These are phyloP conservation scores for Debaryomyces sp. DNA, from an alignment of 1,139 yeast species.

Conservation along the genomic window DNA sequence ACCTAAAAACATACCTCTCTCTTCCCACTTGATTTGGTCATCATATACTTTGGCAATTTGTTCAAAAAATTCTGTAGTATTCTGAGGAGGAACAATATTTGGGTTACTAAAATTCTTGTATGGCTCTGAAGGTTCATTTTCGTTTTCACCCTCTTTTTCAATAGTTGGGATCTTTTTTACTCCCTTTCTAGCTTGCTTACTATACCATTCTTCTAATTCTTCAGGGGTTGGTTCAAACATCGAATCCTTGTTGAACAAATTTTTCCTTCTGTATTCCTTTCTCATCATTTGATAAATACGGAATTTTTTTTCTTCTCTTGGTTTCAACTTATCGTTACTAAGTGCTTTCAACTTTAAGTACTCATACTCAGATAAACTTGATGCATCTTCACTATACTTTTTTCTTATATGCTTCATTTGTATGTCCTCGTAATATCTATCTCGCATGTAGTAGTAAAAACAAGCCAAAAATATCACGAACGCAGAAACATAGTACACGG, in stretches of 20 bases:
- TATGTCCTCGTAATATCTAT: conserved; percentile 64
- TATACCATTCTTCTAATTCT: conserved; percentile 49
- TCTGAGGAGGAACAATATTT: conserved; percentile 65
- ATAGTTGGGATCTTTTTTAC: conserved; percentile 30
- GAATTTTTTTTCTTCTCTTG: conserved; percentile 57
- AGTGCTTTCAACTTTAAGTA: conserved; percentile 59
- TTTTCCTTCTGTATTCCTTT: conserved; percentile 52
- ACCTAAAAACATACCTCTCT: conserved; percentile 78
- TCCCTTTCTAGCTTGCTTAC: conserved; percentile 37
- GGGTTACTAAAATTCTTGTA: conserved; percentile 38
- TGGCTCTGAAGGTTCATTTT: conserved; percentile 19
- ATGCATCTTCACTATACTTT: conserved; percentile 43
- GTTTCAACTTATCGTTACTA: conserved; percentile 49
- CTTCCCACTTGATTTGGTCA: conserved; percentile 83
- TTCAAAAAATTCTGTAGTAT: conserved; percentile 84
- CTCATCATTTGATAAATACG: conserved; percentile 55
- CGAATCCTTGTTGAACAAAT: conserved; percentile 44
- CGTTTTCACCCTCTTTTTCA: conserved; percentile 17
- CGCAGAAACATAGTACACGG: conserved; percentile 56
- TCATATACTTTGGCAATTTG: conserved; percentile 81
- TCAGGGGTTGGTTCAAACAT: conserved; percentile 57
- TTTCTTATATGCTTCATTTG: conserved; percentile 53
- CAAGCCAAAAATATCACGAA: conserved; percentile 59
- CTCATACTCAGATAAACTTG: conserved; percentile 61
- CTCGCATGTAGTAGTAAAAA: conserved; percentile 69